Evolutionary conservation across 441 rosid species (phyloP), one percentile per base, ranked within the genome.

Genomic region (Eutrema salsugineum): DNA sequence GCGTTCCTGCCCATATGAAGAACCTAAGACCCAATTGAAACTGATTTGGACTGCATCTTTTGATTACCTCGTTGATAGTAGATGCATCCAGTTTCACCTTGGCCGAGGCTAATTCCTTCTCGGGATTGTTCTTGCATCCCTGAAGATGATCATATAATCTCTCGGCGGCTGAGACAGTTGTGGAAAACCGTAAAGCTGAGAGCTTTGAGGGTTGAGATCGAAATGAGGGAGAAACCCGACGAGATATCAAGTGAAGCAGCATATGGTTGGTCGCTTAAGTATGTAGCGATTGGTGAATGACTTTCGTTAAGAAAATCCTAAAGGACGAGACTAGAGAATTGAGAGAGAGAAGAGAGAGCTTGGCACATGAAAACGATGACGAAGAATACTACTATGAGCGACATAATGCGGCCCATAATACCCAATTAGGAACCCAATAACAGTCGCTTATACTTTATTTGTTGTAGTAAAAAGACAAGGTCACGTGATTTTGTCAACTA

Each of bases 1-100:
- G 97, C 14, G 73, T 80, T 76, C 92, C 97, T 36, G 92, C 87
- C 99, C 94, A 90, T 11, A 94, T 43, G 51, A 91, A 91, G 70
- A 94, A 94, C 57, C 94, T 78, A 49, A 94, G 82, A 81, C 91
- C 97, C 78, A 62, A 33, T 6, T 67, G 79, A 63, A 80, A 67
- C 35, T 82, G 81, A 59, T 60, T 78, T 5, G 68, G 32, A 48
- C 78, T 40, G 77, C 88, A 88, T 71, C 85, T 88, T 50, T 38
- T 56, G 5, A 91, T 55, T 19, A 94, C 95, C 58, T 86, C 85
- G 67, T 69, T 71, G 75, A 91, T 87, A 72, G 84, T 87, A 49
- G 63, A 46, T 8, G 87, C 22, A 36, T 90, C 92, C 59, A 91
- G 12, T 74, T 80, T 79, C 28, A 79, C 80, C 32, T 83, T 85